Evolutionary conservation across 164 flowering plant species (phyloP).

Genomic region (Houttuynia cordata): DNA sequence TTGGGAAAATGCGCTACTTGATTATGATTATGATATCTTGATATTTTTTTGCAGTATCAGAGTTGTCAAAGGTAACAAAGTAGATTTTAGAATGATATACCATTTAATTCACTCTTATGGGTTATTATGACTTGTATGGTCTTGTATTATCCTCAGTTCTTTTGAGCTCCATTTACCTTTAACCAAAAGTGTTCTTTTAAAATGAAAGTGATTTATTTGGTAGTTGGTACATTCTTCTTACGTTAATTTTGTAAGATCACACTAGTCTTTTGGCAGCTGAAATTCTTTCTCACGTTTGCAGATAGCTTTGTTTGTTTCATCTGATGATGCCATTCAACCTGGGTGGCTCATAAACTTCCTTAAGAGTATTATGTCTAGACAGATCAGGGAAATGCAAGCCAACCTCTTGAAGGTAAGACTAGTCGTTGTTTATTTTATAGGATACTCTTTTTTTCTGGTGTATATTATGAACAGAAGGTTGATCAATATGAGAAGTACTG

Average conservation of each 20-base stretch:
- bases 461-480: background rate
- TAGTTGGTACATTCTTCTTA: no score
- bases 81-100: no score
- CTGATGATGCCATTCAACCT: slow-evolving; percentile 71
- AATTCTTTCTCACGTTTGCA: slow-evolving; percentile 21
- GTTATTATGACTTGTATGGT: no score
- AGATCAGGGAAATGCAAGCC: slow-evolving; percentile 43
- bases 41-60: no score
- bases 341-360: slow-evolving; percentile 73
- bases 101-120: no score
- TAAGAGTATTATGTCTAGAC: slow-evolving; percentile 32
- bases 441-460: background rate
- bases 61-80: no score
- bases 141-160: no score
- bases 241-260: background rate
- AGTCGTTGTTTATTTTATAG: background rate
- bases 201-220: no score
- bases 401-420: slow-evolving; percentile 65
- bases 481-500: background rate
- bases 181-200: no score
- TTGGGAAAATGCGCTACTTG: no score
- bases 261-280: background rate
- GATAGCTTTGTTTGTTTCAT: slow-evolving; percentile 90
- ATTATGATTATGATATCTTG: no score
- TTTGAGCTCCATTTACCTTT: no score